These are phyloP conservation scores for Apocynum venetum DNA, from an alignment of 257 asterid genomes.

Conservation along the genomic window DNA sequence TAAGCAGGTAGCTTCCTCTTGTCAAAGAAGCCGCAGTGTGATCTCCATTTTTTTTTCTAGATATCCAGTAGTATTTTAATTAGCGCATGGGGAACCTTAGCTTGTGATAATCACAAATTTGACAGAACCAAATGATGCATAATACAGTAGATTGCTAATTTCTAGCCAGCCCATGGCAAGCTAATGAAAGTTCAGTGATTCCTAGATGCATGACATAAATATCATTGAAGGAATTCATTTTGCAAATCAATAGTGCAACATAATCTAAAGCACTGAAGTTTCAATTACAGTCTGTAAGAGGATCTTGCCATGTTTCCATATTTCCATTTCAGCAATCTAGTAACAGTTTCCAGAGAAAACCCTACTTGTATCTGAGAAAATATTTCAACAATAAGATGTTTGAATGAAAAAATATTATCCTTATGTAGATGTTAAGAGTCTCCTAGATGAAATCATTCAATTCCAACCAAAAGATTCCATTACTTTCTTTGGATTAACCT, in stretches of 20 bases:
- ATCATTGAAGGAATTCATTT: neutral
- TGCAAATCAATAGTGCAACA: neutral
- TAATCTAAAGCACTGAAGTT: neutral
- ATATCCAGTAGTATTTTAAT: no score
- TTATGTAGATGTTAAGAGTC: no score
- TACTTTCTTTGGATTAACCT: neutral
- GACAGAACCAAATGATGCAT: neutral
- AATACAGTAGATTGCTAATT: neutral
- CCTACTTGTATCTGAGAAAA: no score
- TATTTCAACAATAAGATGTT: no score
- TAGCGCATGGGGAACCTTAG: neutral
- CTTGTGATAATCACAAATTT: neutral
- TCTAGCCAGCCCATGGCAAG: neutral
- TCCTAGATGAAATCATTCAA: no score
- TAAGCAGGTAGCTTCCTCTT: no score
- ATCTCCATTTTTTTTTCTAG: neutral
- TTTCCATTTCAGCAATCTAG: no score
- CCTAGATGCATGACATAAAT: neutral
- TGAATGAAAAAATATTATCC: no score
- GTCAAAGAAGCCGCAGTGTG: neutral
- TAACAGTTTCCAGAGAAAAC: no score
- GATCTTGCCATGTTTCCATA: no score
- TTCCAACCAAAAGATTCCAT: neutral
- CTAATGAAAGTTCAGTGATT: neutral
- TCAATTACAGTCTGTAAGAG: no score